phyloP scores from a whole-genome alignment of 495 filamentous ascomycete genomes.

The Cercophora sp. region DNA sequence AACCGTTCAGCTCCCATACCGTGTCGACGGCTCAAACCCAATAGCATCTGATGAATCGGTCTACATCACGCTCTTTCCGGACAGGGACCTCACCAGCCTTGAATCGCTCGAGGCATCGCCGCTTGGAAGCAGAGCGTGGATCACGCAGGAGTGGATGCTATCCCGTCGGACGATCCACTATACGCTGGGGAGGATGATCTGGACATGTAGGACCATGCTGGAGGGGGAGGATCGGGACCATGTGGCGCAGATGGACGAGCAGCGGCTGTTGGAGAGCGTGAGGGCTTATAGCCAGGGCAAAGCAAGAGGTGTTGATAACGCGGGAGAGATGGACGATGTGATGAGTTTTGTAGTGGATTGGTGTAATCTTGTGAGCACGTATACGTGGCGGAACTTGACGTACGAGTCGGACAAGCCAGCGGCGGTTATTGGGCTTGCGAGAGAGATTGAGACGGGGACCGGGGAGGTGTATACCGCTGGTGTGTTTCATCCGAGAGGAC shows the following conservation, averaged over 20 bases:
- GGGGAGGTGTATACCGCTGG: not conserved
- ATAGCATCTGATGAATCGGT: not conserved
- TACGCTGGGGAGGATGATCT: not conserved
- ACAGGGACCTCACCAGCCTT: not conserved
- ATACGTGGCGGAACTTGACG: not conserved
- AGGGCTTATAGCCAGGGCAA: not conserved
- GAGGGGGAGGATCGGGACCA: not conserved
- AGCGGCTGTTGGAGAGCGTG: not conserved
- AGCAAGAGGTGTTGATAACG: not conserved
- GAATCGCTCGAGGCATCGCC: not conserved
- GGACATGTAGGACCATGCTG: not conserved
- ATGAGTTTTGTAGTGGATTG: not conserved
- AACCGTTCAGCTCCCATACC: not conserved
- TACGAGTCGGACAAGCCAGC: slow-evolving; percentile 2
- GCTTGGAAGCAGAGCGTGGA: slow-evolving; percentile 2
- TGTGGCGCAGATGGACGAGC: slow-evolving; percentile 3
- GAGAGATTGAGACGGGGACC: not conserved
- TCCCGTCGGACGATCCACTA: slow-evolving; percentile 4
- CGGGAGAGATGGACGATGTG: not conserved
- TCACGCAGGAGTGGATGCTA: slow-evolving; percentile 8
- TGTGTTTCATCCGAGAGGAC: not conserved
- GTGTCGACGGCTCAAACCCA: no score
- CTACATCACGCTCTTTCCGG: not conserved
- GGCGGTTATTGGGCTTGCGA: not conserved
- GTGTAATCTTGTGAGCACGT: not conserved